These are phyloP conservation scores for Nicotiana obtusifolia DNA, from an alignment of 257 asterid genomes.

Conservation along the genomic window DNA sequence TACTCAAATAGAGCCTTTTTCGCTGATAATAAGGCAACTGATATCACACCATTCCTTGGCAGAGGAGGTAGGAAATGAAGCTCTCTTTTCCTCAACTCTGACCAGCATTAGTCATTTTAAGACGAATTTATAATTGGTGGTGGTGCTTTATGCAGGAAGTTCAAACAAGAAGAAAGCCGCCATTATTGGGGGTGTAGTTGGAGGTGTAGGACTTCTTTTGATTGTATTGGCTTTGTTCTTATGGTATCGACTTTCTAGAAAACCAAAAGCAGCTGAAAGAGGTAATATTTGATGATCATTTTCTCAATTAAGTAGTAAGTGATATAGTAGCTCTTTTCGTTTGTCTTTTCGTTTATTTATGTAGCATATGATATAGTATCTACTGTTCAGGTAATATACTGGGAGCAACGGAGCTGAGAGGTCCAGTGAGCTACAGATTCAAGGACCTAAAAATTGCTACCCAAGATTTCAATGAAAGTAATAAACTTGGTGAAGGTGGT, in stretches of 20 bases:
- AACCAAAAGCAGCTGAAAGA: slow-evolving; percentile 31
- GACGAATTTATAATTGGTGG: not conserved
- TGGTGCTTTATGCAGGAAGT: slow-evolving; percentile 34
- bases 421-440: slow-evolving; percentile 56
- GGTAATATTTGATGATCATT: slow-evolving; percentile 21
- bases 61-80: slow-evolving; percentile 20
- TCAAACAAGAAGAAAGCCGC: slow-evolving; percentile 53
- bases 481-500: slow-evolving; percentile 77
- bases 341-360: not conserved
- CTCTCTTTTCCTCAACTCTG: not conserved
- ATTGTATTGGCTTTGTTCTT: slow-evolving; percentile 34
- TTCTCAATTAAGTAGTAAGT: not conserved
- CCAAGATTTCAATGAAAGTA: slow-evolving; percentile 51
- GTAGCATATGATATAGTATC: not conserved
- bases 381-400: slow-evolving; percentile 39
- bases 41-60: slow-evolving; percentile 50
- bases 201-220: slow-evolving; percentile 58
- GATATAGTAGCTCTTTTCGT: not conserved
- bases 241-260: slow-evolving; percentile 45
- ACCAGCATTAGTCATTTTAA: not conserved
- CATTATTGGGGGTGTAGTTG: slow-evolving; percentile 67
- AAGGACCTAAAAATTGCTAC: slow-evolving; percentile 66
- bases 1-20: slow-evolving; percentile 58
- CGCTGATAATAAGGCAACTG: slow-evolving; percentile 45
- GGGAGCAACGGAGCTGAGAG: slow-evolving; percentile 73